Conservation (phyloP, 352 stramenopile genomes). For the Halophytophthora polymorphica region DNA sequence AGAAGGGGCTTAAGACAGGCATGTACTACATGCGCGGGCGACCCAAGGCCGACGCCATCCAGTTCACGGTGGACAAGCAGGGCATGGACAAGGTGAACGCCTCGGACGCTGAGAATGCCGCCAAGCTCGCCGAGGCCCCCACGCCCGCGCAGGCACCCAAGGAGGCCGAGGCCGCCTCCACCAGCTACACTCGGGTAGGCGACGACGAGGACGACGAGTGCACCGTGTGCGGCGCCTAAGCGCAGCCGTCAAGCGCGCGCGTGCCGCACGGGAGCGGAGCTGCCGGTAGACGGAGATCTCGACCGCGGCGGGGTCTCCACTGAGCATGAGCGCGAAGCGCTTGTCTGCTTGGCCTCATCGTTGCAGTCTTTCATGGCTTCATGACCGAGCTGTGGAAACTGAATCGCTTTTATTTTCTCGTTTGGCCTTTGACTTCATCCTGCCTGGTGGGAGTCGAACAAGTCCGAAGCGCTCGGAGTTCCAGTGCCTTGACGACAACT, state of each 20-base stretch:
- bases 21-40: conserved; percentile 99
- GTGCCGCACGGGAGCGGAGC: no score
- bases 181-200: conserved; percentile 9
- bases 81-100: conserved; percentile 52
- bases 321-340: no score
- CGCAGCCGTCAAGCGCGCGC: background rate
- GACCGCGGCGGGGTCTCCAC: no score
- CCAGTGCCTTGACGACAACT: no score
- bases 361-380: no score
- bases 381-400: no score
- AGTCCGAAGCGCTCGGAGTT: no score
- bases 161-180: background rate
- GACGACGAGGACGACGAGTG: conserved; percentile 83
- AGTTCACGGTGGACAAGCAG: conserved; percentile 99
- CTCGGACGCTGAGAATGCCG: conserved; percentile 43
- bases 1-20: conserved; percentile 99
- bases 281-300: no score
- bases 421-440: no score
- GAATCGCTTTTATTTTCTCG: no score
- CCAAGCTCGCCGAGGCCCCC: conserved; percentile 46
- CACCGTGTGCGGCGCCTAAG: conserved; percentile 73
- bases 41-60: conserved; percentile 98
- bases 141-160: conserved; percentile 49
- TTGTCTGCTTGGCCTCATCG: no score
- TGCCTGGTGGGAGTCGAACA: no score